Conservation (phyloP, 1,284 basidiomycete species). For the Tilletia caries region DNA sequence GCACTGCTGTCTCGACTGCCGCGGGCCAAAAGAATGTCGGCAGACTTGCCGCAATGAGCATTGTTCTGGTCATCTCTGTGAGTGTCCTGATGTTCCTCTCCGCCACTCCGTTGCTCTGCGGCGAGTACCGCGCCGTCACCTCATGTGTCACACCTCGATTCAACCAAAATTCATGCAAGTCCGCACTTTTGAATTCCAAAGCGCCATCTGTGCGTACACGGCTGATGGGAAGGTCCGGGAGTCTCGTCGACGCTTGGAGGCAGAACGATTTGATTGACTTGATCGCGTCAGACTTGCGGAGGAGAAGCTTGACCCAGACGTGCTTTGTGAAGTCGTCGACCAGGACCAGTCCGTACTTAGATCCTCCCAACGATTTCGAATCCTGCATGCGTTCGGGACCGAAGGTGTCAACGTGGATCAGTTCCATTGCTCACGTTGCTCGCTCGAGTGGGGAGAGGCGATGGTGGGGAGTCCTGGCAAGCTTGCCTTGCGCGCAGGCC, state of each 20-base stretch:
- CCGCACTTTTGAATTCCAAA: not conserved
- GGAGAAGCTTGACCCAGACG: not conserved
- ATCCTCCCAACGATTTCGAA: not conserved
- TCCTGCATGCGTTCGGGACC: constrained; percentile 3
- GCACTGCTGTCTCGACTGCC: not conserved
- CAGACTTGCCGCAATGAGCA: not conserved
- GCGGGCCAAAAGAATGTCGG: constrained; percentile 11
- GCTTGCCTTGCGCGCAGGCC: constrained; percentile 1
- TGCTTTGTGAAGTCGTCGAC: not conserved
- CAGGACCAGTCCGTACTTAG: not conserved
- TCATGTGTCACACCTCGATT: not conserved
- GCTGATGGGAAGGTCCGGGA: not conserved
- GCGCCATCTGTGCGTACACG: constrained; percentile 7
- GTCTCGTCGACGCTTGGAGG: not conserved
- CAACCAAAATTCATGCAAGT: constrained; percentile 1
- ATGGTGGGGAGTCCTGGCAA: not conserved
- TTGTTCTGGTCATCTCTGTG: not conserved
- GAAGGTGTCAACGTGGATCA: constrained; percentile 6
- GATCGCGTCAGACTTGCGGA: not conserved
- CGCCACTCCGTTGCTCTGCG: constrained; percentile 6
- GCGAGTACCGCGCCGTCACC: not conserved
- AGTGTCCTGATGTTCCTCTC: not conserved
- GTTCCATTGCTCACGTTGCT: constrained; percentile 4
- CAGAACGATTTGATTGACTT: not conserved
- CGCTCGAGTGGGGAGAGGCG: not conserved